These are phyloP conservation scores for Leishmania martiniquensis DNA, from an alignment of 208 protist species.

Conservation along the genomic window DNA sequence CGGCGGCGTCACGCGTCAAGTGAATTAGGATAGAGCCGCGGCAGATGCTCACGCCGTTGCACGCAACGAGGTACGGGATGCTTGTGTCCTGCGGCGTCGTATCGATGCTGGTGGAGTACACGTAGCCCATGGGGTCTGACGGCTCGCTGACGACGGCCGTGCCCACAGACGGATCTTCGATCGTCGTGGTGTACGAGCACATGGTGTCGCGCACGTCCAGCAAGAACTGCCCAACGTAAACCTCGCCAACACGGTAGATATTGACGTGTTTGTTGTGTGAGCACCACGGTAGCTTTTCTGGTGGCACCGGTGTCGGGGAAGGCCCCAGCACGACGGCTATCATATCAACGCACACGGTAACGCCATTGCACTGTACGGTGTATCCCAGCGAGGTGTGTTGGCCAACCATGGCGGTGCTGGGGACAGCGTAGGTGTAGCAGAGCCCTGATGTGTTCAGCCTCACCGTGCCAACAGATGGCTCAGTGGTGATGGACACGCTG, in stretches of 20 bases:
- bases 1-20: conserved; percentile 26
- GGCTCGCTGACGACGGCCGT: conserved; percentile 18
- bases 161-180: conserved; percentile 32
- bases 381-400: conserved; percentile 30
- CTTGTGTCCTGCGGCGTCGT: conserved; percentile 25
- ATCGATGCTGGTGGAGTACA: conserved; percentile 33
- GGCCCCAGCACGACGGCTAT: conserved; percentile 24
- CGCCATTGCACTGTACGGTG: conserved; percentile 37
- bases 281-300: conserved; percentile 21
- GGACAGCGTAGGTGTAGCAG: conserved; percentile 26
- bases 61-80: conserved; percentile 40
- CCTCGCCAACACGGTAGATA: conserved; percentile 33
- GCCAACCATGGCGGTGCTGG: conserved; percentile 18
- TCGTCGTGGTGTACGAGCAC: conserved; percentile 38
- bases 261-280: conserved; percentile 25
- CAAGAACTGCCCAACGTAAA: conserved; percentile 26
- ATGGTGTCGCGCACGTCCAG: conserved; percentile 32
- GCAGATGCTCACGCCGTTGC: conserved; percentile 45
- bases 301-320: conserved; percentile 6
- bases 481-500: conserved; percentile 27
- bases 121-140: conserved; percentile 36
- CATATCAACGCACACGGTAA: conserved; percentile 41
- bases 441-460: conserved; percentile 15
- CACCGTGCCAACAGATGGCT: conserved; percentile 25
- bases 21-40: conserved; percentile 31